A percentile compares a stretch with the other conserved stretches of the same genome.
phyloP scores from a whole-genome alignment of 148 eudicot species.

The Silene latifolia region DNA sequence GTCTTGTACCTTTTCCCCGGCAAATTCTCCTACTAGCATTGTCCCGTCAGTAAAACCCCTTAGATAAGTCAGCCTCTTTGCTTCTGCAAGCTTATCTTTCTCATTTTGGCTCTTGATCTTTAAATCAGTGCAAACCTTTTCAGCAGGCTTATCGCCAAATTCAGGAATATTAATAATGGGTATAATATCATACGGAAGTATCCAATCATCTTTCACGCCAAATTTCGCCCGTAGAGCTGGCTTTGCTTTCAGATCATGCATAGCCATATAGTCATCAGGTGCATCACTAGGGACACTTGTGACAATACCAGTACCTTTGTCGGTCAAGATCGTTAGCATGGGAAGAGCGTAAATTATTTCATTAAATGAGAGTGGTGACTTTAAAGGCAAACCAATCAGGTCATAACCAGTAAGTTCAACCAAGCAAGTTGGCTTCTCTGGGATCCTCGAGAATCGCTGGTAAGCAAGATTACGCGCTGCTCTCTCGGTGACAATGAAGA shows the following conservation, averaged over 20 bases:
- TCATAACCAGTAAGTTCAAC: conserved; percentile 79
- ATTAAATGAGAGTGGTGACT: conserved; percentile 70
- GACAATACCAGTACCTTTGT: conserved; percentile 93
- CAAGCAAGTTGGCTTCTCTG: conserved; percentile 76
- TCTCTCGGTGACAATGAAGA: conserved; percentile 59
- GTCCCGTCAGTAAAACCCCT: conserved; percentile 88
- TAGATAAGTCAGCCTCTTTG: conserved; percentile 71
- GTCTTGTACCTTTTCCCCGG: conserved; percentile 78
- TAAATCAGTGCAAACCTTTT: conserved; percentile 76
- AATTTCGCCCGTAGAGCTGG: conserved; percentile 74
- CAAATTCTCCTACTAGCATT: conserved; percentile 66
- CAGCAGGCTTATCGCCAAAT: conserved; percentile 88
- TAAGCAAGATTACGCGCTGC: conserved; percentile 86
- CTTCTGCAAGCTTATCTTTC: conserved; percentile 84
- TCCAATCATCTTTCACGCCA: conserved; percentile 84
- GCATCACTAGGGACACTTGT: conserved; percentile 97
- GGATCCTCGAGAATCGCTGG: conserved; percentile 58
- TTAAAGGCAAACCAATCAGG: conserved; percentile 78
- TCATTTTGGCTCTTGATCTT: conserved; percentile 91
- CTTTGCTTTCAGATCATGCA: conserved; percentile 73
- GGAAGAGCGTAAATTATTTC: conserved; percentile 75
- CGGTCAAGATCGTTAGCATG: conserved; percentile 80
- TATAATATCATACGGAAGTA: conserved; percentile 71
- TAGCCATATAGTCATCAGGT: conserved; percentile 84
- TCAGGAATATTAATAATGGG: conserved; percentile 83